Percentiles rank a stretch among this genome's conserved stretches.
Evolutionary conservation across 257 asterid genomes (phyloP).

Genomic region (Pogostemon cablin): DNA sequence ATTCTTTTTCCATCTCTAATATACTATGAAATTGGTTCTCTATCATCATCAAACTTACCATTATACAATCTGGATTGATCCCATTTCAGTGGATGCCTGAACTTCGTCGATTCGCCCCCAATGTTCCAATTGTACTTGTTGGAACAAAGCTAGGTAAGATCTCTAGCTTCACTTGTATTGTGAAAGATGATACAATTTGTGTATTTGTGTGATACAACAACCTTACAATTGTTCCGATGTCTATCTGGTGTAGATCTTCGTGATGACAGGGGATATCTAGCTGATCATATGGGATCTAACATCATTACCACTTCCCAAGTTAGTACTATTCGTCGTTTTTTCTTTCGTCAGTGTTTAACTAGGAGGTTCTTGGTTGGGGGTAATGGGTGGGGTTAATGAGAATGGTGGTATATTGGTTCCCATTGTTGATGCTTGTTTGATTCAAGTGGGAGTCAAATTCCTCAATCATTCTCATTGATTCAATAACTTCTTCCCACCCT

Average conservation of each 20-base stretch:
- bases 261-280: constrained; percentile 66
- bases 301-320: constrained; percentile 81
- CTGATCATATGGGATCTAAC: constrained; percentile 78
- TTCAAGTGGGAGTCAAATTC: too few species aligned
- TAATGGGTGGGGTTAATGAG: too few species aligned
- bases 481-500: too few species aligned
- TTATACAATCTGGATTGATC: constrained; percentile 9
- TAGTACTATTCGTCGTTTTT: constrained; percentile 23
- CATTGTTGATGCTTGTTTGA: too few species aligned
- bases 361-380: too few species aligned
- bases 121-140: constrained; percentile 90
- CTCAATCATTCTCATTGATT: too few species aligned
- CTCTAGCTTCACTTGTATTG: neutral
- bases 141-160: constrained; percentile 87
- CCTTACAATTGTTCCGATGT: neutral
- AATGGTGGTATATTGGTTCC: too few species aligned
- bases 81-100: constrained; percentile 96
- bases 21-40: neutral
- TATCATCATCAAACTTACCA: neutral
- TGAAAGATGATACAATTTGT: too few species aligned
- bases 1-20: neutral
- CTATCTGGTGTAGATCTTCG: constrained; percentile 63
- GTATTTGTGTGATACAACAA: neutral
- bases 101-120: constrained; percentile 96
- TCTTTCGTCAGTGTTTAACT: neutral